A percentile compares a stretch with the other conserved stretches of the same genome.
phyloP scores from a whole-genome alignment of 495 filamentous ascomycete genomes.

The Aspergillus wentii region DNA sequence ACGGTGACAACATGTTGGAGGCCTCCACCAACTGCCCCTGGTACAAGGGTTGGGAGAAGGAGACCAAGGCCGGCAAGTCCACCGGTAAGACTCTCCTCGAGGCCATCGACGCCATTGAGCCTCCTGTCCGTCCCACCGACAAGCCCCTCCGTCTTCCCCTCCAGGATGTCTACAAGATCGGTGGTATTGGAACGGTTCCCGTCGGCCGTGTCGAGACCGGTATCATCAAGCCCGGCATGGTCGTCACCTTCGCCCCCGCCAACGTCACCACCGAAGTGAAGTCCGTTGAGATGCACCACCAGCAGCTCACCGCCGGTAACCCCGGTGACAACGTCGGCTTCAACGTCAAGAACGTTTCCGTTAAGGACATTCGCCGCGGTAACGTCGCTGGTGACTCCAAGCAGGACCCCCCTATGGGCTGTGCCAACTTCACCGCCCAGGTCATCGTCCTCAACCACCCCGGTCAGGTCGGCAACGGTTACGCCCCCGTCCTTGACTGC shows the following conservation, averaged over 20 bases:
- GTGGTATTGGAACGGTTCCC: conserved; percentile 98
- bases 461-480: conserved; percentile 97
- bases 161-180: conserved; percentile 99
- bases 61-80: conserved; percentile 86
- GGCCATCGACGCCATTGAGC: conserved; percentile 96
- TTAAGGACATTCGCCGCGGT: conserved; percentile 99
- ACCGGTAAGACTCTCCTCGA: conserved; percentile 97
- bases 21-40: conserved; percentile 90
- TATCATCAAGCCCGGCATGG: conserved; percentile 96
- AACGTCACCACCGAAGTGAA: conserved; percentile 99
- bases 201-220: conserved; percentile 99
- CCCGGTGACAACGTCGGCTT: conserved; percentile 99
- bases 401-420: conserved; percentile 91
- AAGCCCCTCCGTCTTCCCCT: conserved; percentile 98
- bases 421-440: conserved; percentile 96
- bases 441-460: conserved; percentile 99
- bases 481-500: conserved; percentile 98
- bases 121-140: conserved; percentile 76
- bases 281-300: conserved; percentile 99
- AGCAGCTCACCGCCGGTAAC: conserved; percentile 93
- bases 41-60: conserved; percentile 99
- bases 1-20: conserved; percentile 99
- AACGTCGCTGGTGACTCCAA: conserved; percentile 99
- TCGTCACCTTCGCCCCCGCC: conserved; percentile 81
- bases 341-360: conserved; percentile 99